Evolutionary conservation across 371 early-diverging fungal species (phyloP), one percentile per base, ranked within the genome.

Genomic region (Apophysomyces elegans): DNA sequence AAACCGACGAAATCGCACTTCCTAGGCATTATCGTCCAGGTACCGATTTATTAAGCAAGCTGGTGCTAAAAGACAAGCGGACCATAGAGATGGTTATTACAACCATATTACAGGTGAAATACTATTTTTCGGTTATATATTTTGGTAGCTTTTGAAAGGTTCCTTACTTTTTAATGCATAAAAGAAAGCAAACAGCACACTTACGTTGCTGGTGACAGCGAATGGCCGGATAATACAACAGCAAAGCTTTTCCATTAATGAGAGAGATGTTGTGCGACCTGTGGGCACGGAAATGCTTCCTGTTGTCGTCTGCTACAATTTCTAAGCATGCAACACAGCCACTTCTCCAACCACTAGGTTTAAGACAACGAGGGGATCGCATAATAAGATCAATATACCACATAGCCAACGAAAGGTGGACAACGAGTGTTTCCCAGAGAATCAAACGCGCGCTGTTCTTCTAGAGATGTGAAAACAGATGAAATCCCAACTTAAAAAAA

Each of bases 401-500:
- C 47, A 5, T 46, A 13, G 47, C n/a, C n/a, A 46, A 46, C 1
- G 47, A 46, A 46, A 46, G 47, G 47, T 46, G 47, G n/a, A 46
- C n/a, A 46, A 46, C 47, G 47, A 46, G 1, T 46, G 50, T 21
- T 50, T 21, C 3, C 14, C n/a, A 50, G 50, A 18, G 21, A 9
- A 18, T 50, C 50, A 50, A 18, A 50, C 21, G 50, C 50, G 21
- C 18, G 18, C 18, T 18, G 18, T 18, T 0, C 18, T 18, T 0
- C 18, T 18, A 18, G 18, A 18, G 18, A 0, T 18, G 18, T 32
- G 37, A 26, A 18, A 41, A 7, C 43, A 59, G 43, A 59, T 59
- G 60, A 21, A 44, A 41, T 39, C 14, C 14, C 60, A 59, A 43
- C 60, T 59, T 39, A 5, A 59, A 18, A 59, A 59, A n/a, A n/a